These are phyloP conservation scores for Rhododendron simsii DNA, from an alignment of 148 eudicot species.

Conservation along the genomic window DNA sequence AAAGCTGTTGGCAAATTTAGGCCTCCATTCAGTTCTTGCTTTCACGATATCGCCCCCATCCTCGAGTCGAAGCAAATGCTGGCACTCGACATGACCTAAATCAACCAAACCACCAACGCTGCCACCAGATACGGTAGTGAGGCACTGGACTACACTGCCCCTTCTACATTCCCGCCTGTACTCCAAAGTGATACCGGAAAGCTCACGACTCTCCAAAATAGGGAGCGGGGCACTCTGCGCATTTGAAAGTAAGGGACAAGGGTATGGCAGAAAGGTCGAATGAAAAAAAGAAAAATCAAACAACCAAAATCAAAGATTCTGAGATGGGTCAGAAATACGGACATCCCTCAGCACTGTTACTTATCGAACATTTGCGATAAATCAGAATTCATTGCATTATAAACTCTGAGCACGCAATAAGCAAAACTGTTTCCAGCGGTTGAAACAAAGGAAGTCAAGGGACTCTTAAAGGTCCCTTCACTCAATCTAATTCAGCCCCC, in stretches of 20 bases:
- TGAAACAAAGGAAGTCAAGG: not conserved
- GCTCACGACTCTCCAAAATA: slow-evolving; percentile 75
- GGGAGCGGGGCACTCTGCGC: slow-evolving; percentile 77
- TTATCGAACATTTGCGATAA: not conserved
- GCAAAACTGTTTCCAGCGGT: not conserved
- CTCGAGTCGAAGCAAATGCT: slow-evolving; percentile 78
- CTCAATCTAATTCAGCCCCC: no score
- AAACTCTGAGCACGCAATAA: not conserved
- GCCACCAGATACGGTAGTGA: slow-evolving; percentile 50
- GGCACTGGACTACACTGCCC: slow-evolving; percentile 77
- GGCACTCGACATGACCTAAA: slow-evolving; percentile 65
- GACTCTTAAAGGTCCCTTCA: not conserved
- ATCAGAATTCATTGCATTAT: not conserved
- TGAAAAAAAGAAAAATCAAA: not conserved
- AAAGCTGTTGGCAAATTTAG: slow-evolving; percentile 46
- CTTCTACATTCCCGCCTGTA: slow-evolving; percentile 86
- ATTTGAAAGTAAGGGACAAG: not conserved
- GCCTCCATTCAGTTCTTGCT: slow-evolving; percentile 86
- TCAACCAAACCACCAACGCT: slow-evolving; percentile 36
- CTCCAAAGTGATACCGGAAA: slow-evolving; percentile 72
- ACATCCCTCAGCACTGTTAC: not conserved
- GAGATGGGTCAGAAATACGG: not conserved
- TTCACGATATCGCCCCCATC: slow-evolving; percentile 77
- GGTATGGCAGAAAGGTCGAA: not conserved
- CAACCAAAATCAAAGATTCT: not conserved